These are phyloP conservation scores for Talaromyces amestolkiae DNA, from an alignment of 2,329 filamentous ascomycete genomes.

Conservation along the genomic window DNA sequence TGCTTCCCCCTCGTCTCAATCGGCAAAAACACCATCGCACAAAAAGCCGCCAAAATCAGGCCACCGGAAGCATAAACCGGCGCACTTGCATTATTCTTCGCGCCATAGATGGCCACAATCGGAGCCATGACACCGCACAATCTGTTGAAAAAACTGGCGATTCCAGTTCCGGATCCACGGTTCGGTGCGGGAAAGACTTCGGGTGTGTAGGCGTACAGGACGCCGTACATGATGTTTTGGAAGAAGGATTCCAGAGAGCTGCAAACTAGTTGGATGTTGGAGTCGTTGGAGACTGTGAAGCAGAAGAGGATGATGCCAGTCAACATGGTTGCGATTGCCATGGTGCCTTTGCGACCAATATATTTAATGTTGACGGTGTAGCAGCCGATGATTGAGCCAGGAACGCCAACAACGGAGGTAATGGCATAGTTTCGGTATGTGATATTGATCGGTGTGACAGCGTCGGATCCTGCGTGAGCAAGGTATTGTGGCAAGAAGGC, in stretches of 20 bases:
- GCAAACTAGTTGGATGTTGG: constrained; percentile 52
- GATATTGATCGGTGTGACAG: constrained; percentile 36
- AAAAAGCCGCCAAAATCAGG: constrained; percentile 45
- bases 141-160: constrained; percentile 46
- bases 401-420: constrained; percentile 72
- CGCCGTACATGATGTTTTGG: constrained; percentile 57
- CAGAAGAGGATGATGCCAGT: constrained; percentile 56
- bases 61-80: constrained; percentile 48
- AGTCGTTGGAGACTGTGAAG: constrained; percentile 52
- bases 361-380: constrained; percentile 70
- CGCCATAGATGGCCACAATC: constrained; percentile 45
- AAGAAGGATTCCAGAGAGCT: constrained; percentile 57
- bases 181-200: constrained; percentile 58
- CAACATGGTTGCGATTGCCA: constrained; percentile 52
- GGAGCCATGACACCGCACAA: constrained; percentile 46
- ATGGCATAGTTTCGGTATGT: constrained; percentile 80
- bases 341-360: constrained; percentile 57
- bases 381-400: constrained; percentile 71
- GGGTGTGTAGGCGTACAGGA: constrained; percentile 59
- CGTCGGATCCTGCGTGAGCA: constrained; percentile 51
- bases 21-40: constrained; percentile 46
- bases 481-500: constrained; percentile 87
- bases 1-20: constrained; percentile 49
- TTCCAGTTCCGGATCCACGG: constrained; percentile 55
- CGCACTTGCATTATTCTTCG: constrained; percentile 37